Evolutionary conservation across 2,329 filamentous ascomycete genomes (phyloP), one percentile per base, ranked within the genome.

Genomic region (Scopulariopsis brevicaulis): DNA sequence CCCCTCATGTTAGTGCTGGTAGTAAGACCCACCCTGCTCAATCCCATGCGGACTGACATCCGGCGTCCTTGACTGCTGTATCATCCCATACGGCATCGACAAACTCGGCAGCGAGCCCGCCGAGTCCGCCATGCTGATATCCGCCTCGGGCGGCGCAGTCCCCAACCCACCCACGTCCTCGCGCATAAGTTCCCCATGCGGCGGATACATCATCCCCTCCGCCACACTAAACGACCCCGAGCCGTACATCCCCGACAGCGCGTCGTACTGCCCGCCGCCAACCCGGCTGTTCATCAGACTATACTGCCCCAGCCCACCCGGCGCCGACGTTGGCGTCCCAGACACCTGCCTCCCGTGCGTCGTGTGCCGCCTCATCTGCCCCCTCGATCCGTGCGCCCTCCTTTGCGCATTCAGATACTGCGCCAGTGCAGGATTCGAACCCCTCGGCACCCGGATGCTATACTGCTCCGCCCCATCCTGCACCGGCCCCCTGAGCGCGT

Each of bases 391-490:
- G 52, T 68, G 68, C 5, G 68, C 66, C 28, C 68, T 67, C 6
- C 71, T 67, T 51, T 73, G 71, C 6, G 67, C 64, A 25, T 70
- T 69, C 8, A 72, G 63, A 57, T 71, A 73, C 14, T 66, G 65
- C 2, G 70, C 70, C 40, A 73, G 61, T 10, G 66, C 65, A 15
- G 71, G 70, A 55, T 71, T 68, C 5, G 65, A 60, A 24, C 64
- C 67, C 8, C 71, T 64, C 11, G 71, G 69, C 37, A 73, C 73
- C 58, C 67, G 67, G 64, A 73, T 73, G 55, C 70, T 67, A 61
- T 70, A 70, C 15, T 66, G 65, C 52, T 71, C 70, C 40, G 55
- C 32, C 11, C 59, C 53, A 20, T 62, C 59, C 8, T 54, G 53
- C 25, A 53, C 53, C n/a, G 32, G 59, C 52, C 24, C 58, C 58